phyloP scores from a whole-genome alignment of 768 basidiomycete genomes.

The Leccinum rimulosum region DNA sequence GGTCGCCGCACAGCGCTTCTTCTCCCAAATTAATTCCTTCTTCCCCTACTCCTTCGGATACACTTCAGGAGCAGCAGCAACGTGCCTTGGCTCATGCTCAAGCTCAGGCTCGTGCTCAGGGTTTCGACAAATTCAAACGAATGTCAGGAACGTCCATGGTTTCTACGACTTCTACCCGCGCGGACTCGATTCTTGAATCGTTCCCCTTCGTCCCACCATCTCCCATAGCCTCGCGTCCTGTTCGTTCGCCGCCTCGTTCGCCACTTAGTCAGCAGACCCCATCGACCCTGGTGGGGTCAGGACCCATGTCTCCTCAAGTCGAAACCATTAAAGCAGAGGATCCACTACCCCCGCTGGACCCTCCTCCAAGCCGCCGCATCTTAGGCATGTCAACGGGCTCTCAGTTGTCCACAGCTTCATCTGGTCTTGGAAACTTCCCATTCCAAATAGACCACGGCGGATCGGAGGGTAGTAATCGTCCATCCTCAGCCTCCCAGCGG shows the following conservation, averaged over 20 bases:
- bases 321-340: slow-evolving; percentile 28
- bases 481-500: slow-evolving; percentile 47
- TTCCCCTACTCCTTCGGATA: slow-evolving; percentile 29
- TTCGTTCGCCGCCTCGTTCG: slow-evolving; percentile 72
- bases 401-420: slow-evolving; percentile 73
- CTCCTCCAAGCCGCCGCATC: slow-evolving; percentile 58
- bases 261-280: slow-evolving; percentile 56
- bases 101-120: slow-evolving; percentile 56
- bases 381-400: slow-evolving; percentile 76
- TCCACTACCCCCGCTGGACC: slow-evolving; percentile 35
- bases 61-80: slow-evolving; percentile 66
- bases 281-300: background rate
- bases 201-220: slow-evolving; percentile 91
- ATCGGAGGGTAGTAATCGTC: slow-evolving; percentile 30
- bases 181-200: slow-evolving; percentile 82
- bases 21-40: slow-evolving; percentile 62
- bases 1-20: slow-evolving; percentile 54
- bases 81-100: slow-evolving; percentile 60
- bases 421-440: slow-evolving; percentile 81
- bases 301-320: background rate
- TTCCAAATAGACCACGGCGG: slow-evolving; percentile 78
- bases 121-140: slow-evolving; percentile 43
- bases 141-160: slow-evolving; percentile 66
- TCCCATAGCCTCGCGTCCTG: slow-evolving; percentile 79
- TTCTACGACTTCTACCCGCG: slow-evolving; percentile 66